Base-by-base conservation (phyloP, 495 filamentous ascomycete genomes). In the Trichocladium uniseriatum region DNA sequence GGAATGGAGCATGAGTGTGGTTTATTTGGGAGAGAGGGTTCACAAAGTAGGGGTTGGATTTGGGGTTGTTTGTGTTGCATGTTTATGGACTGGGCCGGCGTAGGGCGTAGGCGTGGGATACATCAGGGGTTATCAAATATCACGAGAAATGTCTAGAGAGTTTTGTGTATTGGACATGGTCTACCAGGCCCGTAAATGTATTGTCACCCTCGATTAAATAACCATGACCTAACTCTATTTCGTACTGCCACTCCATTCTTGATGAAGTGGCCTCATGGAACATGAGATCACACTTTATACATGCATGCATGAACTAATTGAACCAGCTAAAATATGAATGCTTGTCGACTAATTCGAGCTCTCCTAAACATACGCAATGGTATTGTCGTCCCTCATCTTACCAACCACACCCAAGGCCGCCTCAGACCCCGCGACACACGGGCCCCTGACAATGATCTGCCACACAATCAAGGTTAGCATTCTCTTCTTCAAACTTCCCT, bases 371-470 rank as follows among this genome's bases (percentile, higher is more conserved):
- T 73, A 75, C 5, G 75, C 63, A 47, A 84, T 55, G 19, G 79
- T 81, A 48, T 76, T 69, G 53, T 80, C 76, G 9, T 72, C 65
- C 38, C 74, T 65, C 29, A 83, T 67, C 22, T 55, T 72, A 28
- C 78, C 81, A 9, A 69, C 62, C 18, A 84, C 72, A 2, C 79
- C 80, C 16, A 89, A 54, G 2, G 62, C 59, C 0, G 76, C 76
- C 62, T 84, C 77, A 5, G 72, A 75, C 0, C 79, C 80, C 42
- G 78, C 73, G n/a, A 90, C 84, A 20, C 78, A 74, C 7, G 84
- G 78, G 0, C 86, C 86, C 8, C 64, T 71, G 6, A 84, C 84
- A 24, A 79, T 60, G 43, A 89, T 76, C 76, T 83, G 54, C 16
- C 3, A 11, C 10, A 15, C n/a, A n/a, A 8, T 31, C 14, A 24